A percentile compares a stretch with the other conserved stretches of the same genome.
These are phyloP conservation scores for Tetracladium marchalianum DNA, from an alignment of 495 filamentous ascomycete species.

Conservation along the genomic window DNA sequence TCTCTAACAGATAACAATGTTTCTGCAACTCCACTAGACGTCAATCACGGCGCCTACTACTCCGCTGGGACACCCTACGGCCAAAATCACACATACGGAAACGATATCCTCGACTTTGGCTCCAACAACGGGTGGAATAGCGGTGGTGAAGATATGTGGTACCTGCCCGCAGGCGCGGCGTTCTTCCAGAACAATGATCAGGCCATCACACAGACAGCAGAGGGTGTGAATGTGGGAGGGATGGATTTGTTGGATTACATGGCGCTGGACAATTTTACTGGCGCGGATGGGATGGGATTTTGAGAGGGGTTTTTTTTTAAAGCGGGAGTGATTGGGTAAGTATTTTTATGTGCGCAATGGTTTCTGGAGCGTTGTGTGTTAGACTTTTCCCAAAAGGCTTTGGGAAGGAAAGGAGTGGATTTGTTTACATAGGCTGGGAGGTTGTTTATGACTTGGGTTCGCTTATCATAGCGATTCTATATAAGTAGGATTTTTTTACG, in stretches of 20 bases:
- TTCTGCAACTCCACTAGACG: slow-evolving; percentile 44
- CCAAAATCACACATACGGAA: slow-evolving; percentile 21
- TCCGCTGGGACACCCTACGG: slow-evolving; percentile 34
- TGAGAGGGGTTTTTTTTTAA: not conserved
- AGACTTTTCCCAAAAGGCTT: too few relatives aligned
- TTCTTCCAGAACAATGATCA: slow-evolving; percentile 43
- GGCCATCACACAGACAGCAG: slow-evolving; percentile 45
- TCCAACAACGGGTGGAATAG: slow-evolving; percentile 30
- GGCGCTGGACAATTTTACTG: slow-evolving; percentile 34
- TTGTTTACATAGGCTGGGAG: too few relatives aligned
- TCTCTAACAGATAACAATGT: slow-evolving; percentile 5
- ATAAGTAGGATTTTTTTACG: too few relatives aligned
- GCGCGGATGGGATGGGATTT: slow-evolving; percentile 5
- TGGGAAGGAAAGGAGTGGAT: too few relatives aligned
- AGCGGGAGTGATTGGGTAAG: too few relatives aligned
- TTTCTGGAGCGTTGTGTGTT: too few relatives aligned
- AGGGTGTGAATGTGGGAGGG: slow-evolving; percentile 47
- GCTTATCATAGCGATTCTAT: too few relatives aligned
- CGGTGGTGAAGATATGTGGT: slow-evolving; percentile 44
- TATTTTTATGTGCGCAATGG: too few relatives aligned
- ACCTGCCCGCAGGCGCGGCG: slow-evolving; percentile 41
- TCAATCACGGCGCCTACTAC: slow-evolving; percentile 31
- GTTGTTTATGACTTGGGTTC: too few relatives aligned
- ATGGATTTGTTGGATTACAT: slow-evolving; percentile 48
- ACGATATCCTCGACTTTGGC: slow-evolving; percentile 24